Evolutionary conservation across 2,329 filamentous ascomycete species (phyloP).

Genomic region (Fusarium vanettenii): DNA sequence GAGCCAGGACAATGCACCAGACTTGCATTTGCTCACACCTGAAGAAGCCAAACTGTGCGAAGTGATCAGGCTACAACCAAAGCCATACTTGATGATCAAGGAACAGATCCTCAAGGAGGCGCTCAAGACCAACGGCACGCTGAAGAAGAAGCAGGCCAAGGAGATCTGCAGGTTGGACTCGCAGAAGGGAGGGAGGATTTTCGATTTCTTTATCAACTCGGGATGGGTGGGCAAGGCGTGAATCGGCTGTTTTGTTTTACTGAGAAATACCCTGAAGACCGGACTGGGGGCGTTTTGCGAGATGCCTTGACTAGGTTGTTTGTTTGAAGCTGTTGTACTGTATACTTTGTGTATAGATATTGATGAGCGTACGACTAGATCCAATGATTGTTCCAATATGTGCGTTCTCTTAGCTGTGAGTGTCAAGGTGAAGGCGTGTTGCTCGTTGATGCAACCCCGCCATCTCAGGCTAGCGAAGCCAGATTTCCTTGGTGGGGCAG

Average conservation of each 20-base stretch:
- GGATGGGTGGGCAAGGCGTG: conserved; percentile 92
- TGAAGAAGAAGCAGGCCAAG: conserved; percentile 95
- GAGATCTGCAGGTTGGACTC: conserved; percentile 87
- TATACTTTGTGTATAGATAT: conserved; percentile 18
- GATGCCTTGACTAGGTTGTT: neutral
- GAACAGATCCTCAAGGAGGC: conserved; percentile 92
- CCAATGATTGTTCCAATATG: neutral
- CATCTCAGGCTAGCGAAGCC: neutral
- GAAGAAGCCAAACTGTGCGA: conserved; percentile 91
- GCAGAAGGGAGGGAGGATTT: conserved; percentile 86
- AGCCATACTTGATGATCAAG: conserved; percentile 95
- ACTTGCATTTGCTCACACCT: conserved; percentile 85
- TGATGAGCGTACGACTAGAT: conserved; percentile 2
- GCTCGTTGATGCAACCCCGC: neutral
- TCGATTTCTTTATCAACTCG: conserved; percentile 93
- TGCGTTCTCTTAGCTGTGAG: neutral
- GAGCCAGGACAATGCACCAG: conserved; percentile 80
- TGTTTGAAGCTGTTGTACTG: conserved; percentile 2
- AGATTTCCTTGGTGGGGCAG: neutral
- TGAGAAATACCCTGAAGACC: conserved; percentile 39
- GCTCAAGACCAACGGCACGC: conserved; percentile 83
- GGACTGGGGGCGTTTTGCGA: conserved; percentile 28
- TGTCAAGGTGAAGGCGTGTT: neutral
- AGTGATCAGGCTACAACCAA: conserved; percentile 85
- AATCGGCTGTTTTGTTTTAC: conserved; percentile 33